Conservation (phyloP, 2,329 filamentous ascomycete species). For the Pleurostoma richardsiae region DNA sequence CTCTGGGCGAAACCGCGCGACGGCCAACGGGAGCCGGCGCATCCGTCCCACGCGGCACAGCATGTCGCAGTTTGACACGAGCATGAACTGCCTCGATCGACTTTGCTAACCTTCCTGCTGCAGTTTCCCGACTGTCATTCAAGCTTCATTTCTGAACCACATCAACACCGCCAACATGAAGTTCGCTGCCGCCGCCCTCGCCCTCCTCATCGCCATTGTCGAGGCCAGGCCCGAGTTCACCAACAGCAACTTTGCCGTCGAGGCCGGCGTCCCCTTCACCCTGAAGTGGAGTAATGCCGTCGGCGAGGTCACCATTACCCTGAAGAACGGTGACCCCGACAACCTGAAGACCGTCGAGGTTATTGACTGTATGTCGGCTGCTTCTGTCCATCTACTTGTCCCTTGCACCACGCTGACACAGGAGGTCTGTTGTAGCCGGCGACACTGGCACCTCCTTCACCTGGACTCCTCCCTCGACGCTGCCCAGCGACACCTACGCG, state of each 20-base stretch:
- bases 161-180: slow-evolving; percentile 30
- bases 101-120: no score
- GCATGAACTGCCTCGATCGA: no score
- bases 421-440: slow-evolving; percentile 18
- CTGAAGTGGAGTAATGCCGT: slow-evolving; percentile 34
- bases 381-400: neutral
- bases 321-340: slow-evolving; percentile 30
- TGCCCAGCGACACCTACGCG: slow-evolving; percentile 36
- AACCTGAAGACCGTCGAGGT: slow-evolving; percentile 27
- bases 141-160: neutral
- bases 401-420: neutral
- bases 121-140: no score
- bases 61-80: no score
- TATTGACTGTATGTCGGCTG: slow-evolving; percentile 27
- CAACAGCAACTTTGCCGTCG: slow-evolving; percentile 23
- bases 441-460: slow-evolving; percentile 27
- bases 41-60: no score
- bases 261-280: slow-evolving; percentile 32
- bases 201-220: slow-evolving; percentile 25
- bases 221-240: slow-evolving; percentile 20
- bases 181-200: slow-evolving; percentile 28
- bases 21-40: no score
- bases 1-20: no score
- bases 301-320: slow-evolving; percentile 34
- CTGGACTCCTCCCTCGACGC: slow-evolving; percentile 28